Base-by-base conservation (phyloP, 2,329 filamentous ascomycete genomes). In the Graphiopsis chlorocephala region DNA sequence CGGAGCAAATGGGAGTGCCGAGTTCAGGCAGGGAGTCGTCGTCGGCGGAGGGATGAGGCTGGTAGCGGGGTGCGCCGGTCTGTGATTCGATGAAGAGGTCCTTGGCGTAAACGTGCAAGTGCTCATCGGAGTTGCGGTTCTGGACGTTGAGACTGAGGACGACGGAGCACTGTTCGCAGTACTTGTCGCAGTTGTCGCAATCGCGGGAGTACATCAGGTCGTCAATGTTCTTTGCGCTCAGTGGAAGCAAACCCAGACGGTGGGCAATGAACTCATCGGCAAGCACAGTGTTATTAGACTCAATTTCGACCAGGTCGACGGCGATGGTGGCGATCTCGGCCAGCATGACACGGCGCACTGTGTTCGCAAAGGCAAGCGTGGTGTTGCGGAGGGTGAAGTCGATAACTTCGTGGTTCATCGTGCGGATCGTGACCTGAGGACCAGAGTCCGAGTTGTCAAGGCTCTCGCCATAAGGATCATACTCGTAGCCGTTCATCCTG, bases 251-350 rank as follows among this genome's bases (percentile, higher is more conserved):
- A 33, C 95, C 94, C 15, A 99, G 85, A 53, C 94, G 90, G 79
- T 98, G 94, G 57, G 92, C 90, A 70, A 99, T 89, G 78, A 98
- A 97, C 79, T 99, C 94, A 79, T 99, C 94, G 67, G 94, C 91
- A 15, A 98, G 87, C 4, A 97, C 93, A n/a, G 93, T 96, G 65
- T 90, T 96, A 83, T 99, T 99, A 73, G 85, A 86, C 75, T 96
- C 89, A 69, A 99, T 89, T 78, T 98, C 92, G 68, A 98, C 93
- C 15, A 97, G 86, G 75, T 99, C 94, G 77, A 98, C 93, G 68
- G 95, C 93, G 72, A 98, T 88, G 26, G 92, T 97, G 12, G 94
- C 93, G 66, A 99, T 91, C 80, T 99, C 94, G 73, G 92, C 91
- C 70, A 97, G 89, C 81, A 98, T 94, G 65, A 92, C 85, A 75